Evolutionary conservation across 768 basidiomycete genomes (phyloP).

Genomic region (Boletus barrowsii): DNA sequence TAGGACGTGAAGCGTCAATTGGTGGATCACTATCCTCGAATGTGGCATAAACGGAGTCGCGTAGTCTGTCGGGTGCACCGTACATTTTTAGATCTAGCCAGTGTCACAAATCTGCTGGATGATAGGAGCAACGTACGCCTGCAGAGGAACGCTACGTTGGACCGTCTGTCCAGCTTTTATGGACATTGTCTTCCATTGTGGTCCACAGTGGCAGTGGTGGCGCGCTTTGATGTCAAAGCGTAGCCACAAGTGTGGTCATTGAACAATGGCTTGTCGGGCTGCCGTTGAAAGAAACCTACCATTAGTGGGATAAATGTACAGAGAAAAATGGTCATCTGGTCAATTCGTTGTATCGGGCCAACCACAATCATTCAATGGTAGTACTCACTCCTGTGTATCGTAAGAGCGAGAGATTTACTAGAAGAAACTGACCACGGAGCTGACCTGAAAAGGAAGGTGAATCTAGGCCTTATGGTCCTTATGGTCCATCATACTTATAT

Average conservation of each 20-base stretch:
- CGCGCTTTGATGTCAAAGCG: conserved; percentile 7
- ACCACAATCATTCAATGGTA: too few relatives aligned
- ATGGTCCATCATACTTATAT: too few relatives aligned
- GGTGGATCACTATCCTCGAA: not conserved
- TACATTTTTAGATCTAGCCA: not conserved
- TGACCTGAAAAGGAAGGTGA: too few relatives aligned
- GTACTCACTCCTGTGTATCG: too few relatives aligned
- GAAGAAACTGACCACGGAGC: too few relatives aligned
- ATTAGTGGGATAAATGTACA: not conserved
- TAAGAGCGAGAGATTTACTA: too few relatives aligned
- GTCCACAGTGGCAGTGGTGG: not conserved
- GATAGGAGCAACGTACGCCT: not conserved
- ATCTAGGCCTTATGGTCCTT: too few relatives aligned
- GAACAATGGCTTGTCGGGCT: not conserved
- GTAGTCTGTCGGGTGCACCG: not conserved
- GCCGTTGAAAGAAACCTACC: not conserved
- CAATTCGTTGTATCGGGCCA: too few relatives aligned
- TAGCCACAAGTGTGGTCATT: not conserved
- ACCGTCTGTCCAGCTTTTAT: conserved; percentile 1
- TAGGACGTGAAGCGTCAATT: not conserved
- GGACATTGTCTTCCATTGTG: conserved; percentile 4
- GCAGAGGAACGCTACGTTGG: not conserved
- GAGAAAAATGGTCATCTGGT: too few relatives aligned
- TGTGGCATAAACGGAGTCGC: not conserved
- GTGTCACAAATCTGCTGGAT: not conserved